Conservation (phyloP, 495 filamentous ascomycete species). For the Wilcoxina mikolae region DNA sequence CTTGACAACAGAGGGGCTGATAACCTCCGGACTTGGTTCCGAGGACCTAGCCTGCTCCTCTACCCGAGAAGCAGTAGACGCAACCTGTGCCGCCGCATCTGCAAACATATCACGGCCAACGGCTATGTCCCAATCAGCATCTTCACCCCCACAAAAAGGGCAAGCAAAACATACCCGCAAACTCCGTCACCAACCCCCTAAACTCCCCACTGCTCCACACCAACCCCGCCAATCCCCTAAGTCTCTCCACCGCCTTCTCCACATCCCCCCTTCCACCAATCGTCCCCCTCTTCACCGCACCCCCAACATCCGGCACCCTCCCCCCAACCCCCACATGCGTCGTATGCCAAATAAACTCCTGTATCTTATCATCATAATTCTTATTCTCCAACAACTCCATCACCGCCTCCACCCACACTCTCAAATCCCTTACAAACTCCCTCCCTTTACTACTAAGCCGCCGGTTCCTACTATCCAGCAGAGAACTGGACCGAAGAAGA, state of each 20-base stretch:
- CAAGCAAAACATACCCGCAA: constrained; percentile 8
- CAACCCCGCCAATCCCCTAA: constrained; percentile 17
- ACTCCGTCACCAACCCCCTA: constrained; percentile 20
- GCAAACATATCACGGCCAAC: constrained; percentile 26
- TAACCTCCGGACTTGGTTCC: constrained; percentile 1
- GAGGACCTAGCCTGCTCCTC: constrained; percentile 21
- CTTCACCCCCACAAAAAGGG: not conserved
- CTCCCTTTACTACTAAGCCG: constrained; percentile 18
- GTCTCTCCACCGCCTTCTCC: not conserved
- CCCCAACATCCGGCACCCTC: constrained; percentile 8
- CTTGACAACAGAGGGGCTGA: constrained; percentile 1
- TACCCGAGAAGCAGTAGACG: constrained; percentile 8
- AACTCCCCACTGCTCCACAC: constrained; percentile 27
- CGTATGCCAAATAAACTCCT: constrained; percentile 28
- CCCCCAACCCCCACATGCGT: constrained; percentile 15
- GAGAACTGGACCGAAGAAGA: constrained; percentile 10
- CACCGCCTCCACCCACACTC: constrained; percentile 25
- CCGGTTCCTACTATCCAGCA: constrained; percentile 23
- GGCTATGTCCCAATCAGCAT: constrained; percentile 5
- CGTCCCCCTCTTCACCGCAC: constrained; percentile 5
- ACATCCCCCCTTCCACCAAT: not conserved
- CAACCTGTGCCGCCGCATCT: constrained; percentile 22
- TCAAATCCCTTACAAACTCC: constrained; percentile 26
- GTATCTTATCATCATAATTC: constrained; percentile 28
- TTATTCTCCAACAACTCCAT: constrained; percentile 19